These are phyloP conservation scores for Rhododendron williamsianum DNA, from an alignment of 148 eudicot genomes.

Conservation along the genomic window DNA sequence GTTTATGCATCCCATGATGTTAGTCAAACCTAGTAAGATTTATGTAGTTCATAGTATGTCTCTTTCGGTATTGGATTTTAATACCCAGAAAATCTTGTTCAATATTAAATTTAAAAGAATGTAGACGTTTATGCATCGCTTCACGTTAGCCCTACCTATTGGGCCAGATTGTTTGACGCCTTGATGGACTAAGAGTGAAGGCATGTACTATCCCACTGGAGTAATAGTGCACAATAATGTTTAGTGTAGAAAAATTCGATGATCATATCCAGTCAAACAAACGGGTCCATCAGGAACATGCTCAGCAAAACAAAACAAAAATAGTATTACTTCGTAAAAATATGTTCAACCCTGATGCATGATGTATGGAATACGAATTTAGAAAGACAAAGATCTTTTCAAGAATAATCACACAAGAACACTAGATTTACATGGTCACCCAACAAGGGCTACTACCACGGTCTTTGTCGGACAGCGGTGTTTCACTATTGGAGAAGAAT, in stretches of 20 bases:
- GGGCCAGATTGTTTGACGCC: too few species aligned
- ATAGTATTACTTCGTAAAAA: too few species aligned
- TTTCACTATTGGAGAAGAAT: background rate
- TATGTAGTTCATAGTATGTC: background rate
- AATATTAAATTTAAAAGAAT: too few species aligned
- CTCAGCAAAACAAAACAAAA: background rate
- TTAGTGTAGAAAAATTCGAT: too few species aligned
- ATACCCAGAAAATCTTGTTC: background rate
- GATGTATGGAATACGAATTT: background rate
- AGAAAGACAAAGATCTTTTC: background rate
- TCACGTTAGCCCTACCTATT: too few species aligned
- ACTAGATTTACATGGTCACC: background rate
- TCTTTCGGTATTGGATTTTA: background rate
- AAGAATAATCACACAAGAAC: background rate
- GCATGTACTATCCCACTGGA: too few species aligned
- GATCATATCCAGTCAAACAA: too few species aligned
- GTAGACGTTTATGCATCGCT: too few species aligned
- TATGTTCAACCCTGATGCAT: background rate
- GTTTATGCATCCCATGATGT: background rate
- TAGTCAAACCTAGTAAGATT: background rate
- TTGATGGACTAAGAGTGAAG: too few species aligned
- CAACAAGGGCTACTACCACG: background rate
- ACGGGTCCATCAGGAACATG: too few species aligned
- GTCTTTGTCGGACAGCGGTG: background rate
- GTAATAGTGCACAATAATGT: too few species aligned